Base-by-base conservation (phyloP, 2,329 filamentous ascomycete species). In the Fusarium xyrophilum region DNA sequence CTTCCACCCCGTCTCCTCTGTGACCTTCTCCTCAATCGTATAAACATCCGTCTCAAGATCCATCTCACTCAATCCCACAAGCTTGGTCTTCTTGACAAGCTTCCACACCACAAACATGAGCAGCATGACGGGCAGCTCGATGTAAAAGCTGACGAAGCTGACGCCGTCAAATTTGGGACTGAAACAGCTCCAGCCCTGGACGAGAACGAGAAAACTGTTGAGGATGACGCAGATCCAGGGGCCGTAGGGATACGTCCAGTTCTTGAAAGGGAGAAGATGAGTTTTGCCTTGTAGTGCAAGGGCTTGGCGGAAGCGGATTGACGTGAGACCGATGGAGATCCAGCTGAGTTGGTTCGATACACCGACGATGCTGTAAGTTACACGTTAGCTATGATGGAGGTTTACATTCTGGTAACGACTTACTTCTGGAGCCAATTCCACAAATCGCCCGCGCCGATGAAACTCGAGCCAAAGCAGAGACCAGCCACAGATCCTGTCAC, bases 31-130 rank as follows among this genome's bases (percentile, higher is more conserved):
- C 11, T 77, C 73, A 77, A 87, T 84, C 17, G 84, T 74, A 4
- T 87, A 85, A 13, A 91, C 78, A 67, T 90, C 89, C 27, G 86
- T 85, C 38, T 83, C 78, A 21, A 93, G 77, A 75, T 93, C 90
- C 28, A 89, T 86, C 48, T 91, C 86, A 2, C 85, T 79, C 0
- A 88, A 79, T 42, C 79, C 82, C 33, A 84, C 78, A 60, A 85
- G 82, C 65, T 83, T 88, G 0, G 90, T 92, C 74, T 82, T 84
- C 77, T 92, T 89, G 64, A 88, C 60, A 2, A 92, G 28, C 77
- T 95, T 96, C 89, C 91, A 95, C 9, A 82, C 87, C 1, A 89
- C 44, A 73, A 86, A 94, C 35, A 95, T 82, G 12, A 89, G 69
- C 19, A 85, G 66, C 82, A 90, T 88, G 60, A 90, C 70, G 0